Base-by-base conservation (phyloP, 768 basidiomycete genomes). In the Termitomyces bulborhizus region DNA sequence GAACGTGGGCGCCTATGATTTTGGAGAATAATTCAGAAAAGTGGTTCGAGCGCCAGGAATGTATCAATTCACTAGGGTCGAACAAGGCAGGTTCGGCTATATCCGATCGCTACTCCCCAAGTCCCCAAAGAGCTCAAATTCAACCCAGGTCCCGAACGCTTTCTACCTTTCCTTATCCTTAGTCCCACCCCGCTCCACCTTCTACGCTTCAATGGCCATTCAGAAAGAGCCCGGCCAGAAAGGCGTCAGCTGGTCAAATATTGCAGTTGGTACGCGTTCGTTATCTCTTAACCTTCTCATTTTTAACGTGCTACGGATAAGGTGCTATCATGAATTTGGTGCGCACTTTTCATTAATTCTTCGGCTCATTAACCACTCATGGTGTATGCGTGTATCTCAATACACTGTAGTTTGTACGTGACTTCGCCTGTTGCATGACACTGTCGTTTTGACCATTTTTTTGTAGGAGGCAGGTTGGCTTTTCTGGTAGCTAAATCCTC, bases 251-350 rank as follows among this genome's bases (percentile, higher is more conserved):
- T 95, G 90, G 91, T 91, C 90, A 63, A 95, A 94, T 75, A 94
- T 95, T 74, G 93, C 91, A 61, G 87, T 96, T 69, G 92, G 92
- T 93, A 68, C 64, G 90, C 71, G 52, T 61, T 21, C 41, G 53
- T 24, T 36, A 59, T 54, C 26, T 7, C 34, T 51, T 57, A n/a
- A 34, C 27, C 61, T 41, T 58, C 57, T 54, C 56, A 16, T 53
- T 51, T 48, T 68, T 31, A 65, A 62, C 53, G 45, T 34, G 15
- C 51, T 56, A 37, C 57, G 32, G 50, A 41, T 55, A 60, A 93
- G 94, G 95, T 73, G 95, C 77, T 57, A 93, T 97, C 67, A 98
- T 98, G 96, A 98, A 98, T 80, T 90, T 99, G 90, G 93, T 96
- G 75, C 65, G 63, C 68, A 56, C 58, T 60, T 50, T 54, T 58